Conservation (phyloP, 208 protist genomes). For the Crithidia thermophila region DNA sequence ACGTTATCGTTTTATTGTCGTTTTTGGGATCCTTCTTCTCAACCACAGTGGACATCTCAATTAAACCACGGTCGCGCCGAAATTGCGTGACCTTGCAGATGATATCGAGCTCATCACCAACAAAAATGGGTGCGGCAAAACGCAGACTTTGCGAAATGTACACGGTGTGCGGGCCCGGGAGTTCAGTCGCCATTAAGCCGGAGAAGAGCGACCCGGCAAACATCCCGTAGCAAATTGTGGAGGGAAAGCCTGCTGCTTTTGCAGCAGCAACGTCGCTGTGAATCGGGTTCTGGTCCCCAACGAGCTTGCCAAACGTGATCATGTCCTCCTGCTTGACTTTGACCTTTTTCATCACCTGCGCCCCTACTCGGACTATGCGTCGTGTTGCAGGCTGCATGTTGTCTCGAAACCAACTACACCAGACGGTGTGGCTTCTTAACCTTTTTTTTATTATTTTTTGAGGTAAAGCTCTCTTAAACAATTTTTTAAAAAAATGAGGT, state of each 20-base stretch:
- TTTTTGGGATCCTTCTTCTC: constrained; percentile 54
- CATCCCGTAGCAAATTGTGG: constrained; percentile 83
- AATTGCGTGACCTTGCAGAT: constrained; percentile 74
- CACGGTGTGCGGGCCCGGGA: constrained; percentile 85
- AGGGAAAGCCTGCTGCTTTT: constrained; percentile 77
- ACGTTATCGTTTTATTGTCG: constrained; percentile 39
- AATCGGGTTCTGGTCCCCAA: constrained; percentile 88
- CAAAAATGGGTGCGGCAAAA: constrained; percentile 79
- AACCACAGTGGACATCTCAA: constrained; percentile 73
- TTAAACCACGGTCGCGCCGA: constrained; percentile 55
- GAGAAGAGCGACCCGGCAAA: constrained; percentile 88
- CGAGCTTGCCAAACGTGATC: constrained; percentile 70
- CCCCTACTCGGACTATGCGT: constrained; percentile 71
- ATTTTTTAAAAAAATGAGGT: no score
- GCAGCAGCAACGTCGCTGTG: constrained; percentile 66
- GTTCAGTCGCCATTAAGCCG: constrained; percentile 74
- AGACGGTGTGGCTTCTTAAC: neutral
- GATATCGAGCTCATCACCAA: constrained; percentile 80
- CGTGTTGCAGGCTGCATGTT: constrained; percentile 17
- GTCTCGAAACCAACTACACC: neutral
- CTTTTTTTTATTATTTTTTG: neutral
- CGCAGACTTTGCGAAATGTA: constrained; percentile 86
- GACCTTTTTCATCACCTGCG: constrained; percentile 43
- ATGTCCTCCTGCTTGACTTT: constrained; percentile 63
- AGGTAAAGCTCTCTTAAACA: no score